phyloP scores from a whole-genome alignment of 805 yeast genomes.

The Gaillardinia entomophila region DNA sequence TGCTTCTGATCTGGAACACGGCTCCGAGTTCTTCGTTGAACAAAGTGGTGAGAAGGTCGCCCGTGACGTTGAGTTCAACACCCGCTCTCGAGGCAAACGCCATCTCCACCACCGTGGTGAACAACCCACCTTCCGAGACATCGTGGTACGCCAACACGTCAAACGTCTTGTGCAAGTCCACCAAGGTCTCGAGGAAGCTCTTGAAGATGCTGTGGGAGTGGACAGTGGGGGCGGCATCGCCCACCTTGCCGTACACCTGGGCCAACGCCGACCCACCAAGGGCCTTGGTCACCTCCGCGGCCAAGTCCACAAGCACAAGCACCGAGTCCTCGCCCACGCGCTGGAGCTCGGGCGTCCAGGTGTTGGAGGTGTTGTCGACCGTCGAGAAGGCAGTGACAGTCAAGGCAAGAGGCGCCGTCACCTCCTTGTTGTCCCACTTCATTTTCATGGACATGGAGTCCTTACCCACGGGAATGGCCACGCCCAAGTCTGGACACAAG shows the following conservation, averaged over 20 bases:
- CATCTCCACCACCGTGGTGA: constrained; percentile 86
- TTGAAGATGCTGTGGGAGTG: constrained; percentile 60
- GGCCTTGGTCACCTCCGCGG: constrained; percentile 45
- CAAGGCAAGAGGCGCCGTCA: constrained; percentile 90
- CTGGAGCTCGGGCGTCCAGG: constrained; percentile 90
- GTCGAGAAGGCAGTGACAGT: constrained; percentile 90
- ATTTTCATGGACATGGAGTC: constrained; percentile 99
- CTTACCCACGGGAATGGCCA: constrained; percentile 95
- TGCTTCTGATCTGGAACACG: constrained; percentile 74
- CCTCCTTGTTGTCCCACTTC: constrained; percentile 93
- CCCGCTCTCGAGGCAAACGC: constrained; percentile 95
- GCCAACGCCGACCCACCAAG: constrained; percentile 94
- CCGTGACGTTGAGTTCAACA: constrained; percentile 46
- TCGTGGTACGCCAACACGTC: constrained; percentile 89
- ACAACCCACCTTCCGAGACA: constrained; percentile 92
- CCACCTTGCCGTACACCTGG: constrained; percentile 87
- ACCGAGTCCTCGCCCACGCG: constrained; percentile 47
- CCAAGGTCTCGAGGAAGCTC: constrained; percentile 62
- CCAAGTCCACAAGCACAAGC: constrained; percentile 76
- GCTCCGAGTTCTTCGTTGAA: constrained; percentile 96
- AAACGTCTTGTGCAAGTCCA: constrained; percentile 61
- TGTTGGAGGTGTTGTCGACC: constrained; percentile 73
- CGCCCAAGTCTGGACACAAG: constrained; percentile 86
- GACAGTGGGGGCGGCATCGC: constrained; percentile 78
- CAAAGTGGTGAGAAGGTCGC: constrained; percentile 48